Evolutionary conservation across 352 stramenopile species (phyloP).

Genomic region (Pilasporangium apinafurcum): DNA sequence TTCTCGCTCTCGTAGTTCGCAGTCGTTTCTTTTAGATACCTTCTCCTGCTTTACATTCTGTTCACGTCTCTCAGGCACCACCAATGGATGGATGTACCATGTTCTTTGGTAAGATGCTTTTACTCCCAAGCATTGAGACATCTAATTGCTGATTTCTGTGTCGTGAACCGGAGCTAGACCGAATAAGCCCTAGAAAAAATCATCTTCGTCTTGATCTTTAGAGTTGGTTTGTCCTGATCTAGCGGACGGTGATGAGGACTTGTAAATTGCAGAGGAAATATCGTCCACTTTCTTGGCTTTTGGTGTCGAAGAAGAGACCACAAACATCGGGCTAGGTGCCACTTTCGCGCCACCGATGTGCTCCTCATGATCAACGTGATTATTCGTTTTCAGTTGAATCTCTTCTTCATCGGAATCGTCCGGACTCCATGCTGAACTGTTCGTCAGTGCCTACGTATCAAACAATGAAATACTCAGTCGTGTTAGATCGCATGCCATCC

Average conservation of each 20-base stretch:
- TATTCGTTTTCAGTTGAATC: constrained; percentile 46
- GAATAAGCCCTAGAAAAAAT: constrained; percentile 80
- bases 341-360: constrained; percentile 10
- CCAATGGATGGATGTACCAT: no score
- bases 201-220: constrained; percentile 51
- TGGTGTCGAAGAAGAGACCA: constrained; percentile 13
- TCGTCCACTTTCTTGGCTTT: constrained; percentile 12
- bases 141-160: not conserved
- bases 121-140: no score
- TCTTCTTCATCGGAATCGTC: constrained; percentile 85
- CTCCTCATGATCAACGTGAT: constrained; percentile 15
- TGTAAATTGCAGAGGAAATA: constrained; percentile 38
- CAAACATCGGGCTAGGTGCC: constrained; percentile 18
- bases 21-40: no score
- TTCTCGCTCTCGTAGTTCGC: no score
- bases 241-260: constrained; percentile 17
- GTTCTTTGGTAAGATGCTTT: no score
- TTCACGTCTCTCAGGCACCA: no score
- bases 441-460: constrained; percentile 50
- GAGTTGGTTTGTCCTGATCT: constrained; percentile 12
- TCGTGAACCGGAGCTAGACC: not conserved
- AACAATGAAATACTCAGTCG: constrained; percentile 1
- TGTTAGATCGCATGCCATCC: no score
- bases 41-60: no score
- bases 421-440: constrained; percentile 67